Evolutionary conservation across 768 basidiomycete genomes (phyloP), one percentile per base, ranked within the genome.

Genomic region (Mycena galericulata): DNA sequence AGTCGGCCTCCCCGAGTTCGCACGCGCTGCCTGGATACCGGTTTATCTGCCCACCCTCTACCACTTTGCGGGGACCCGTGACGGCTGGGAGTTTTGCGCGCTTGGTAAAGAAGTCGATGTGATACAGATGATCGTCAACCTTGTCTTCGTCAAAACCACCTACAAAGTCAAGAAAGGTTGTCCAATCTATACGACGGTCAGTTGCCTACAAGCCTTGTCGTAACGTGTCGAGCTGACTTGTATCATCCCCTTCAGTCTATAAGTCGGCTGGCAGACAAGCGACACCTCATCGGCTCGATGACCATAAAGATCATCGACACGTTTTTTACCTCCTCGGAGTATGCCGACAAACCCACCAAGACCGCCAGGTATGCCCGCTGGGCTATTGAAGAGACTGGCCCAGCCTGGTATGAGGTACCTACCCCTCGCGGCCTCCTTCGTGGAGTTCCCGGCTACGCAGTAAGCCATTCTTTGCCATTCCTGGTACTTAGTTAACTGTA

Each of bases 131-230:
- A 11, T 60, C 10, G 11, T 49, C 8, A 34, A 60, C 24, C 17
- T 49, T 27, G 58, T 47, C 9, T 47, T 9, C 4, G 15, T 32
- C 7, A 46, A 46, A 27, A 12, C n/a, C 6, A 38, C 20, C 4
- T 60, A 49, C 22, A 36, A 27, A 22, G 58, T 60, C 20, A 60
- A 38, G 56, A 57, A 57, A 30, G 58, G 58, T 1, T 47, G 46
- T 26, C 46, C 46, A 8, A 49, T 60, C 4, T 60, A 60, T 38
- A 27, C 11, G 12, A 60, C 58, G 46, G 58, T 60, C 17, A 14
- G 46, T 46, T 3, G 10, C 17, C 22, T 29, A 15, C 26, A 30
- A 15, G 11, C 22, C 34, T 36, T 36, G 3, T 49, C 46, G 9
- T 4, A 22, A 4, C 9, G 26, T 49, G 27, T 40, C 24, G 22